These are phyloP conservation scores for Eimeria sp. DNA, from an alignment of 169 alveolate genomes.

Conservation along the genomic window DNA sequence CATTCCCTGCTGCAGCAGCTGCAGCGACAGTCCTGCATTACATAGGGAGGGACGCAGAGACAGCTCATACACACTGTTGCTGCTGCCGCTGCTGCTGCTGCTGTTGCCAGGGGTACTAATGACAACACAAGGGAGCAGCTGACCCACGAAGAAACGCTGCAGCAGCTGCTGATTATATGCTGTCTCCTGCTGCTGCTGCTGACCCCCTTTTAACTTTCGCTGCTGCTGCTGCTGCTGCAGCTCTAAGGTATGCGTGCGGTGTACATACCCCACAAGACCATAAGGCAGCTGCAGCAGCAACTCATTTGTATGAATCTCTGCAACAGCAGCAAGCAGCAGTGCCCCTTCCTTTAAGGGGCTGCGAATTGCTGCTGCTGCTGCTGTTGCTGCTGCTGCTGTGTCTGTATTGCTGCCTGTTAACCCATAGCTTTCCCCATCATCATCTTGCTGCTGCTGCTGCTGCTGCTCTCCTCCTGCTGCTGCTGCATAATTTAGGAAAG, in stretches of 20 bases:
- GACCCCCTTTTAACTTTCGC: neutral
- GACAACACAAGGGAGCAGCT: constrained; percentile 46
- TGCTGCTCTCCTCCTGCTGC: neutral
- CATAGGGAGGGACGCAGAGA: constrained; percentile 44
- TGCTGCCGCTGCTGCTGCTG: constrained; percentile 61
- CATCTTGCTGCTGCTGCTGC: constrained; percentile 48
- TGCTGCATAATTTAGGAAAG: constrained; percentile 15
- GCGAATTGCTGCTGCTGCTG: neutral
- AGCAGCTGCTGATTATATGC: constrained; percentile 34
- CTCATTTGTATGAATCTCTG: constrained; percentile 9
- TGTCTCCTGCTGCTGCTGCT: constrained; percentile 25
- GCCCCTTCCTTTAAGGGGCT: constrained; percentile 25
- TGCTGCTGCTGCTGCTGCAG: constrained; percentile 65
- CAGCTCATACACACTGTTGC: constrained; percentile 36
- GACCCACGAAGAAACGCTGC: constrained; percentile 34
- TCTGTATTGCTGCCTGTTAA: neutral
- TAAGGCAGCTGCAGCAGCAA: constrained; percentile 58
- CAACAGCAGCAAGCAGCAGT: constrained; percentile 48
- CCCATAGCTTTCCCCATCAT: neutral
- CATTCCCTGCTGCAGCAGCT: constrained; percentile 29
- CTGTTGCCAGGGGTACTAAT: constrained; percentile 22
- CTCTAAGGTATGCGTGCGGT: constrained; percentile 36
- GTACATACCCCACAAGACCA: constrained; percentile 41
- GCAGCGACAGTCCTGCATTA: constrained; percentile 17
- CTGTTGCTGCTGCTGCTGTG: constrained; percentile 55